Percentiles rank a stretch among this genome's conserved stretches.
phyloP scores from a whole-genome alignment of 192 early-diverging fungal species.

The Gonapodya sp. region DNA sequence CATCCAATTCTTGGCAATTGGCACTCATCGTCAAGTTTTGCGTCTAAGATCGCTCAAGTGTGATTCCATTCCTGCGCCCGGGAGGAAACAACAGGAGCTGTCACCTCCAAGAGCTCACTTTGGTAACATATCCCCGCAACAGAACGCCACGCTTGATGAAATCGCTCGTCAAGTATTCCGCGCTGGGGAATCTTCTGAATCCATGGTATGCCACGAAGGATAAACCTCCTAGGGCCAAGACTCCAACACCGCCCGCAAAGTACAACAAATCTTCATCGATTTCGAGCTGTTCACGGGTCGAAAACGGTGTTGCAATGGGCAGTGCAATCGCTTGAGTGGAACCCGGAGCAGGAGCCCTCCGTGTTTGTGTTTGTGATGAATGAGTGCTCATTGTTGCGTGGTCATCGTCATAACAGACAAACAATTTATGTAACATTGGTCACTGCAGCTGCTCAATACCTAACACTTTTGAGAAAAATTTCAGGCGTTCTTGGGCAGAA shows the following conservation, averaged over 20 bases:
- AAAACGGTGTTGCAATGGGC: too few relatives aligned
- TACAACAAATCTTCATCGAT: neutral
- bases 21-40: too few relatives aligned
- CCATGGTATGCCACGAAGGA: neutral
- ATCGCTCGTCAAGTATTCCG: neutral
- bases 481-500: slow-evolving; percentile 50
- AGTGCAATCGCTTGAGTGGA: too few relatives aligned
- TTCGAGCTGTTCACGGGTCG: neutral
- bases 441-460: too few relatives aligned
- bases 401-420: too few relatives aligned
- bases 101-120: neutral
- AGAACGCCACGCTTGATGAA: neutral
- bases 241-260: neutral
- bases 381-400: too few relatives aligned
- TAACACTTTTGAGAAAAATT: slow-evolving; percentile 59
- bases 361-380: too few relatives aligned
- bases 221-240: neutral
- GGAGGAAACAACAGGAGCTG: too few relatives aligned
- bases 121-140: neutral
- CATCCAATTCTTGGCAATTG: neutral
- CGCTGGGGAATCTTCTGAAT: neutral
- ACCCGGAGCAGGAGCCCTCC: too few relatives aligned
- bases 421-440: too few relatives aligned
- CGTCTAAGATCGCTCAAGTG: too few relatives aligned
- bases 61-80: too few relatives aligned